phyloP scores from a whole-genome alignment of 495 filamentous ascomycete species.

The Echria macrotheca region DNA sequence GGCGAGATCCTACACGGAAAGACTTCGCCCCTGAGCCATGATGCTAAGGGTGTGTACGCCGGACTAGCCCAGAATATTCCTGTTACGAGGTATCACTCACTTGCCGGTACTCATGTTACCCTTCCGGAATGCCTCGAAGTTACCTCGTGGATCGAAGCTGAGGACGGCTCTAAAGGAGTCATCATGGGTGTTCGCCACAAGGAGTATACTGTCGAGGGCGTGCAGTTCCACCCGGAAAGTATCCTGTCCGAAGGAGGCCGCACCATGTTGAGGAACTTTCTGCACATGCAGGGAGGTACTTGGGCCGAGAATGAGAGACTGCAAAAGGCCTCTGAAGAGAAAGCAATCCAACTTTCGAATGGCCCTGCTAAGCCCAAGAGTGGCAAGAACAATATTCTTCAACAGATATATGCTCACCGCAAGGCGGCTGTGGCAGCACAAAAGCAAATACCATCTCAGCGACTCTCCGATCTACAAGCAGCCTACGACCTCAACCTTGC shows the following conservation, averaged over 20 bases:
- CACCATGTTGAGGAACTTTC: constrained; percentile 86
- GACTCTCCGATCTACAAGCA: constrained; percentile 79
- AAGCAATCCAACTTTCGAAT: constrained; percentile 8
- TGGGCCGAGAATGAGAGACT: constrained; percentile 72
- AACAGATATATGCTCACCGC: constrained; percentile 85
- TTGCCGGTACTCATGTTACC: constrained; percentile 87
- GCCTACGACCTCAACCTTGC: constrained; percentile 77
- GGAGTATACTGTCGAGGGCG: constrained; percentile 80
- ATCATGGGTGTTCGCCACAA: constrained; percentile 98
- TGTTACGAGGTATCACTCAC: constrained; percentile 93
- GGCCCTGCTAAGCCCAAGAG: constrained; percentile 20
- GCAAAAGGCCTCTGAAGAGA: constrained; percentile 34
- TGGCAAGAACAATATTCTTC: constrained; percentile 77
- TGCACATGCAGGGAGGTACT: constrained; percentile 78
- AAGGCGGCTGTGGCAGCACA: constrained; percentile 72
- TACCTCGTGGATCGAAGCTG: constrained; percentile 77
- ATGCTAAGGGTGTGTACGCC: constrained; percentile 80
- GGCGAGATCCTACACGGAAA: constrained; percentile 98
- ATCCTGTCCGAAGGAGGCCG: constrained; percentile 88
- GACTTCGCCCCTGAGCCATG: constrained; percentile 84
- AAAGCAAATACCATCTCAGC: constrained; percentile 78
- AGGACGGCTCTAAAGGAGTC: constrained; percentile 60
- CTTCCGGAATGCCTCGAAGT: constrained; percentile 85
- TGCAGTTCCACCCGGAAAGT: constrained; percentile 97
- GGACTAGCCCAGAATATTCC: constrained; percentile 69